Conservation (phyloP, 2,329 filamentous ascomycete species). For the Raffaelea deltoideospora region DNA sequence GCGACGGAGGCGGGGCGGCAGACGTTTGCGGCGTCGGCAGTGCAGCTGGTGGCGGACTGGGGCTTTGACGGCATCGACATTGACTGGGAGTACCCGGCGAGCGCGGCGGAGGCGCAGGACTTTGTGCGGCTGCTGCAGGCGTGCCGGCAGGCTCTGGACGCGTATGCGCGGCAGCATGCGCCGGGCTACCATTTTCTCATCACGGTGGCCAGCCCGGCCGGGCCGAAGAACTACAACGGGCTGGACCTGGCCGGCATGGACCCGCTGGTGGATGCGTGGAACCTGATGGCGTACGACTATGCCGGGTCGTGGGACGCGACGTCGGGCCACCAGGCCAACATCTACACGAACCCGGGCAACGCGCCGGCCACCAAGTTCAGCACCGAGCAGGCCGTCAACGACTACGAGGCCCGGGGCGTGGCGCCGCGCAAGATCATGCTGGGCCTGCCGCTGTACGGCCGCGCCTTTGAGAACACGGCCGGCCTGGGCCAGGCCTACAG, state of each 20-base stretch:
- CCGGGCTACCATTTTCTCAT: slow-evolving; percentile 17
- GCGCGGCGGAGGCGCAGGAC: slow-evolving; percentile 21
- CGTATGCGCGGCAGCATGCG: slow-evolving; percentile 14
- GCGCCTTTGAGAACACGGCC: slow-evolving; percentile 53
- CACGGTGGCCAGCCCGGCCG: slow-evolving; percentile 22
- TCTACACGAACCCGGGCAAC: slow-evolving; percentile 38
- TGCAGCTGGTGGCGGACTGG: slow-evolving; percentile 54
- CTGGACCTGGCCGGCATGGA: slow-evolving; percentile 32
- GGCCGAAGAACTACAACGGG: slow-evolving; percentile 25
- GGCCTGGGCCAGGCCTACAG: slow-evolving; percentile 50
- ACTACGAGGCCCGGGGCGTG: slow-evolving; percentile 47
- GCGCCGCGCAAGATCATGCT: slow-evolving; percentile 51
- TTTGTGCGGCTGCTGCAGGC: slow-evolving; percentile 27
- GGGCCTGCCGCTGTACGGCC: slow-evolving; percentile 66
- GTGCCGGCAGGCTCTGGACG: slow-evolving; percentile 22
- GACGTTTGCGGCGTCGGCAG: slow-evolving; percentile 53
- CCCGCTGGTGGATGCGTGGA: slow-evolving; percentile 34
- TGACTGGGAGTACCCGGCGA: slow-evolving; percentile 39
- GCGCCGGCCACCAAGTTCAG: slow-evolving; percentile 50
- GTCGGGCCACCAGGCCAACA: slow-evolving; percentile 53
- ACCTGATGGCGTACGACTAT: slow-evolving; percentile 55
- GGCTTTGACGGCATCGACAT: slow-evolving; percentile 42
- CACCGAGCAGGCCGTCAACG: slow-evolving; percentile 47
- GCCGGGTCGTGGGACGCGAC: slow-evolving; percentile 48
- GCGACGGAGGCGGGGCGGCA: slow-evolving; percentile 45